Base-by-base conservation (phyloP, 345 rosid genomes). In the Linum usitatissimum region DNA sequence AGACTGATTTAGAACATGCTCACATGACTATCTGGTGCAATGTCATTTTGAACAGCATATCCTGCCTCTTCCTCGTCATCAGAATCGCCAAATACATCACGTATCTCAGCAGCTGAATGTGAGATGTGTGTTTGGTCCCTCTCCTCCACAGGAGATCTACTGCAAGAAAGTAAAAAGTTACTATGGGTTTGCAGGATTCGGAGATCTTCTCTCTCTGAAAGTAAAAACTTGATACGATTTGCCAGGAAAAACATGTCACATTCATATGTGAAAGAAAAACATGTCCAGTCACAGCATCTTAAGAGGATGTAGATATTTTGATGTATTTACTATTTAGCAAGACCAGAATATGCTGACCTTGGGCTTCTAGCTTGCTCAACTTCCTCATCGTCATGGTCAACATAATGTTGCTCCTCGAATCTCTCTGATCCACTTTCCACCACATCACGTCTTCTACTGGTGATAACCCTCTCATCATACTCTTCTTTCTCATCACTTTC, bases 11-110 rank as follows among this genome's bases (percentile, higher is more conserved):
- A 45, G 3, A 45, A 15, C 66, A 68, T 39, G 71, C 91, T 77
- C 78, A 89, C 96, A 56, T 69, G 78, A 73, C 72, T 77, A 71
- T 87, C 91, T 28, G 70, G 84, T 62, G 80, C 96, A 55, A 84
- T 69, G 63, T 87, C 91, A 76, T 84, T 76, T 66, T 67, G 84
- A 71, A 81, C 78, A 34, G 75, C 85, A 77, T 83, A 93, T 30
- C 75, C 92, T 58, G 75, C 83, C 18, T 65, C 87, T 34, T 90
- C 99, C 70, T 93, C 99, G 55, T 93, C 99, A 70, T 93, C 99
- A 34, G 97, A 90, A 56, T 85, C 96, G 63, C 99, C 99, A 79
- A 93, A 93, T 53, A 93, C 99, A 81, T 93, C 94, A 66, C 99
- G 96, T 69, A 93, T 87, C 75, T 90, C 95, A 49, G 85, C 88